Base-by-base conservation (phyloP, 805 yeast genomes). In the Lipomyces chichibuensis region DNA sequence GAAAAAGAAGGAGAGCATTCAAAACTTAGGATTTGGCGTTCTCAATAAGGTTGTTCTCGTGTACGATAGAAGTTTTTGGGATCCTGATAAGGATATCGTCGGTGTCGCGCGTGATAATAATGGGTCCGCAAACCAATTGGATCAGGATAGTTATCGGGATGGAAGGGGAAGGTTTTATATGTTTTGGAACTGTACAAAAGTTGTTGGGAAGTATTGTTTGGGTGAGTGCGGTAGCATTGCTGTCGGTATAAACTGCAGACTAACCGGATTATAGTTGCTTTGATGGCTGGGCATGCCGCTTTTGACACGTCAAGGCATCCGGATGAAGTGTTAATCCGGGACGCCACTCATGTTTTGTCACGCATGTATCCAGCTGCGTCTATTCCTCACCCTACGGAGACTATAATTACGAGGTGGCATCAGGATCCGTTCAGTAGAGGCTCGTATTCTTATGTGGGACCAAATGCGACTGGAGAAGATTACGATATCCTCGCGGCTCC, bases 361-460 rank as follows among this genome's bases (percentile, higher is more conserved):
- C 66, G 70, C 14, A 70, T 78, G 8, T 77, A 75, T 72, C 72
- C 75, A 1, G 65, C 63, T n/a, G 64, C 14, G 33, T 61, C 33
- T 35, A 65, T 58, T 27, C 74, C 69, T 9, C 69, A 70, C 49
- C 75, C 80, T 14, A 75, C 75, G 1, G 83, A 80, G 68, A 71
- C 77, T 0, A 77, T 87, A 0, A 83, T 84, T 1, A 84, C 94
- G 0, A 80, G 86, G 33, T 94, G 98, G 98, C 88, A 96, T 0
- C 75, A 76, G 1, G 96, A 93, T 72, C 91, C 92, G 0, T 91
- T 83, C 74, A 83, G 91, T 2, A 79, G 90, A 64, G 98, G 98
- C 2, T 87, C 97, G 0, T 94, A 91, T 77, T 80, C 82, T 11
- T 80, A 79, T 64, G 80, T 80, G 14, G 83, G 83, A 2, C 72